Evolutionary conservation across 2,329 filamentous ascomycete genomes (phyloP).

Genomic region (Nemania serpens): DNA sequence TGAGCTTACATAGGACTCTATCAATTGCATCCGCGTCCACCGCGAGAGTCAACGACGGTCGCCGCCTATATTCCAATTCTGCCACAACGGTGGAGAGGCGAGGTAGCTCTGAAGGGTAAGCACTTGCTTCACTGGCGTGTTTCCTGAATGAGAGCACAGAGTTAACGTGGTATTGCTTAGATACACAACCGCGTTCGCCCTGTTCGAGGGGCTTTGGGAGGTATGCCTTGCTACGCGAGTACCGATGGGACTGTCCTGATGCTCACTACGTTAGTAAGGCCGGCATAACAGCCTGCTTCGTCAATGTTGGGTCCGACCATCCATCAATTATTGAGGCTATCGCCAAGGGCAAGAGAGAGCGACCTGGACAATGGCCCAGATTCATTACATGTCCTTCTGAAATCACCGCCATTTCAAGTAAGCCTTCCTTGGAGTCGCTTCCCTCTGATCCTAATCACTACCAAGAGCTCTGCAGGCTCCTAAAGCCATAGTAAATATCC

Average conservation of each 20-base stretch:
- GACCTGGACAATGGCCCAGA: slow-evolving; percentile 62
- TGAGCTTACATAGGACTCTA: too few relatives aligned
- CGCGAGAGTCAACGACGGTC: too few relatives aligned
- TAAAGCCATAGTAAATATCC: too few relatives aligned
- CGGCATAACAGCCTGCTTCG: slow-evolving; percentile 58
- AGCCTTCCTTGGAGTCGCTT: too few relatives aligned
- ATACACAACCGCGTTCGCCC: slow-evolving; percentile 71
- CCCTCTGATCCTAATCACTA: too few relatives aligned
- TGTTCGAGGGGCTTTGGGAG: slow-evolving; percentile 75
- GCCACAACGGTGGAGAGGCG: too few relatives aligned
- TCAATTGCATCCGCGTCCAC: too few relatives aligned
- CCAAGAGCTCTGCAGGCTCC: too few relatives aligned
- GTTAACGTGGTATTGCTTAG: neutral
- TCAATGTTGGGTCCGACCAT: slow-evolving; percentile 57
- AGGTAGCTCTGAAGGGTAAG: slow-evolving; percentile 43
- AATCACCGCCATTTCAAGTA: slow-evolving; percentile 73
- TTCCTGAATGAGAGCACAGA: slow-evolving; percentile 42
- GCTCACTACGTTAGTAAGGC: slow-evolving; percentile 40
- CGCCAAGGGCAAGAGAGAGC: slow-evolving; percentile 71
- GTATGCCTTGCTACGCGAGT: slow-evolving; percentile 43
- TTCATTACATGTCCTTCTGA: slow-evolving; percentile 67
- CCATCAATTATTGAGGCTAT: slow-evolving; percentile 67
- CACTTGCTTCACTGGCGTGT: slow-evolving; percentile 54
- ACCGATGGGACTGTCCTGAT: neutral
- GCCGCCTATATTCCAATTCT: too few relatives aligned